Evolutionary conservation across 2,329 filamentous ascomycete genomes (phyloP), one percentile per base, ranked within the genome.

Genomic region (Alternaria burnsii): DNA sequence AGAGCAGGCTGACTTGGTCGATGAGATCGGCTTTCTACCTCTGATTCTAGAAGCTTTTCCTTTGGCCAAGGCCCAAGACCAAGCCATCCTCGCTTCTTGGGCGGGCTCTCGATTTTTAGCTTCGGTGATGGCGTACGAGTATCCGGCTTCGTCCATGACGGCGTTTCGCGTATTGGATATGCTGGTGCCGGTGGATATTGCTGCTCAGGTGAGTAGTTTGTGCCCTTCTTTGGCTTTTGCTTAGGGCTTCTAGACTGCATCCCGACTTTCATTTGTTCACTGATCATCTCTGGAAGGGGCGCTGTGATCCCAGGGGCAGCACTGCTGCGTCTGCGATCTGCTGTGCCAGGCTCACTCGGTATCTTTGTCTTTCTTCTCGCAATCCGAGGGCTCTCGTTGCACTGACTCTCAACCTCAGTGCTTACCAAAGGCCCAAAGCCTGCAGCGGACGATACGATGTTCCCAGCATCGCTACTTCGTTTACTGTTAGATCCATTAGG

Each of bases 121-220:
- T 55, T 61, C 16, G 51, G 65, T 28, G 62, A 65, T 24, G 69
- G 66, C 10, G 61, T 62, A 0, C 62, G 57, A 11, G 50, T 63
- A 41, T 72, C 66, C 44, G 66, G 66, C 38, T 60, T 68, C 11
- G 61, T 65, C 68, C 72, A 74, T 22, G 40, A 38, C 12, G 72
- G 71, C 8, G 65, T 71, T 24, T 72, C 62, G 20, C 69, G 69
- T 30, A 48, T n/a, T 10, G 71, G 71, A 54, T 71, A 72, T n/a
- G 56, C 52, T 32, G 71, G 65, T n/a, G 71, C 67, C 34, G 60
- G 61, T 53, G 70, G 69, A 48, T 67, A 60, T 55, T 73, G 71
- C 44, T 69, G 40, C 4, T 68, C 65, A 30, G 62, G 67, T n/a
- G 62, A 62, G 20, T 66, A 58, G 22, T 60, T 59, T 3, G 47